Percentiles rank a stretch among this genome's conserved stretches.
Conservation (phyloP, 2,329 filamentous ascomycete species). For the Clarireedia hainanense region DNA sequence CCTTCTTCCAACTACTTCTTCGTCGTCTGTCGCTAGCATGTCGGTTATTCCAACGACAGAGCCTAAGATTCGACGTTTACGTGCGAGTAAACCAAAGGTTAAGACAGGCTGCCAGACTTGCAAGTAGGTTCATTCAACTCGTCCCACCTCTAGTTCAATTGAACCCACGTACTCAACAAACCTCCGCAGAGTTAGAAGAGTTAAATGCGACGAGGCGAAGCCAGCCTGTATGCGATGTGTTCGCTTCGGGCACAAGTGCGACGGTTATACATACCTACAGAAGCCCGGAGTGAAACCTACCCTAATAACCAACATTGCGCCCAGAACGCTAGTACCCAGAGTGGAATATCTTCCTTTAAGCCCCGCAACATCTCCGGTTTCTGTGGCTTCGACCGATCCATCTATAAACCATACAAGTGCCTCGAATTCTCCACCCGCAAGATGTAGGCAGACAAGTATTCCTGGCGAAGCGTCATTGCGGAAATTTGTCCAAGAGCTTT, state of each 20-base stretch:
- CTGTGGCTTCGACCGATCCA: constrained; percentile 1
- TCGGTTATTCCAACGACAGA: not conserved
- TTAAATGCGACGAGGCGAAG: constrained; percentile 30
- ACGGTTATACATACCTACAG: constrained; percentile 22
- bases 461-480: not conserved
- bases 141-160: not conserved
- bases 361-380: not conserved
- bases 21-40: not conserved
- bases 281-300: not conserved
- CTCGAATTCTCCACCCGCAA: not conserved
- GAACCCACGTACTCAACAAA: not conserved
- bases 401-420: not conserved
- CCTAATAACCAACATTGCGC: not conserved
- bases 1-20: not conserved
- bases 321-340: not conserved
- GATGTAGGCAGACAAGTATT: not conserved
- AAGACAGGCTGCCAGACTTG: constrained; percentile 28
- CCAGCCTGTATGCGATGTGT: constrained; percentile 26
- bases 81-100: constrained; percentile 27
- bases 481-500: constrained; percentile 5
- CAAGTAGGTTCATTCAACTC: constrained; percentile 22
- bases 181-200: constrained; percentile 23
- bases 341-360: constrained; percentile 1
- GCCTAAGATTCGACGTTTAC: constrained; percentile 10
- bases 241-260: constrained; percentile 27